Evolutionary conservation across 169 alveolate genomes (phyloP).

Genomic region (Hammondia hammondi): DNA sequence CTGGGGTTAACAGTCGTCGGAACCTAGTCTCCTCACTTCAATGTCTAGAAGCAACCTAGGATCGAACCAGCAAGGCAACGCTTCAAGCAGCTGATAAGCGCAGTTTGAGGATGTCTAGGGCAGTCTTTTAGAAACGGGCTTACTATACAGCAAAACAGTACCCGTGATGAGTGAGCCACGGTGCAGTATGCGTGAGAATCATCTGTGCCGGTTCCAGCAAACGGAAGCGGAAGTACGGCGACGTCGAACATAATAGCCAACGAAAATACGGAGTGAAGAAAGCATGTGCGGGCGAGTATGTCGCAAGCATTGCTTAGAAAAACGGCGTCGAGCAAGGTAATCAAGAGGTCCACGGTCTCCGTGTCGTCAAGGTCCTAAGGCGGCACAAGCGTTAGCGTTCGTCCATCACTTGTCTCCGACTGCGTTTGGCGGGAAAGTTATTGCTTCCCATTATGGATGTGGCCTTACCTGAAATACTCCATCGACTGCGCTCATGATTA

Average conservation of each 20-base stretch:
- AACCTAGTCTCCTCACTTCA: background rate
- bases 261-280: constrained; percentile 15
- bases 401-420: background rate
- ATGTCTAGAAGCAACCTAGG: constrained; percentile 13
- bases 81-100: background rate
- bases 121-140: background rate
- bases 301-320: background rate
- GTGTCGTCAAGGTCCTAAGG: constrained; percentile 24
- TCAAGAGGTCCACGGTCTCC: background rate
- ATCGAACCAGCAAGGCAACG: constrained; percentile 21
- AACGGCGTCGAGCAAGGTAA: constrained; percentile 25
- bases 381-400: background rate
- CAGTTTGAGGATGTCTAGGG: background rate
- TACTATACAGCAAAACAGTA: constrained; percentile 1
- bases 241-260: constrained; percentile 24
- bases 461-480: background rate
- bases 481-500: background rate
- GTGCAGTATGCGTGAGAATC: background rate
- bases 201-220: background rate
- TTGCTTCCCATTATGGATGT: background rate
- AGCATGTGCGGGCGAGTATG: constrained; percentile 36
- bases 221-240: background rate
- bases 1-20: background rate
- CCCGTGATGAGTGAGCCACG: background rate
- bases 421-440: background rate